Base-by-base conservation (phyloP, 495 filamentous ascomycete genomes). In the Terfezia boudieri region DNA sequence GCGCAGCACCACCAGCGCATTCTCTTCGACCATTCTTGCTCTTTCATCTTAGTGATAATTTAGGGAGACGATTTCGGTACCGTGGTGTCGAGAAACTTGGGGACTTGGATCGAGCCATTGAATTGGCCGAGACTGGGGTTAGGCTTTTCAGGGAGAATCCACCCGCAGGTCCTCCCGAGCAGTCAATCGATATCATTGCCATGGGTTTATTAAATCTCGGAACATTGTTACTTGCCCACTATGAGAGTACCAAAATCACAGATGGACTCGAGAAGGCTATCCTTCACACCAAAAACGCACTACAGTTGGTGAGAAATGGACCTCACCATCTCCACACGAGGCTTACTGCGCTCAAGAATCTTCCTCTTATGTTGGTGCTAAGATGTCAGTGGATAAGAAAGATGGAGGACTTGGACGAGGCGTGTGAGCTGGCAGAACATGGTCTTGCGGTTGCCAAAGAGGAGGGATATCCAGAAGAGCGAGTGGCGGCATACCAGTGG, bases 221-320 rank as follows among this genome's bases (percentile, higher is more conserved):
- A 32, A 32, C 26, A 5, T 32, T 32, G 26, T 32, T 32, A 32
- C 26, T 32, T 32, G 26, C 26, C 26, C 26, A 32, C 26, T 32
- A 32, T 32, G 26, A 32, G 26, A 32, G 26, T 32, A 53, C 48
- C 4, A 35, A 36, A 53, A 20, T 17, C 23, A 36, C 26, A 8
- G 49, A 53, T 4, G 12, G 16, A 12, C 36, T 58, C 17, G 20
- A 56, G 53, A 12, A 58, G 10, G 56, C 56, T 3, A 56, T 58
- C 36, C 37, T 26, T 9, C 35, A 56, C 11, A 20, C 20, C 9
- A 37, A 58, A 51, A 36, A 41, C 17, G 53, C 32, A 9, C 10
- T 58, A 22, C 26, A 32, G 4, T 32, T 32, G 2, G 26, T 32
- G 26, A 36, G 53, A 57, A 41, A 16, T 32, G 51, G 20, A 22